Base-by-base conservation (phyloP, 495 filamentous ascomycete species). In the Hypomontagnella monticulosa region DNA sequence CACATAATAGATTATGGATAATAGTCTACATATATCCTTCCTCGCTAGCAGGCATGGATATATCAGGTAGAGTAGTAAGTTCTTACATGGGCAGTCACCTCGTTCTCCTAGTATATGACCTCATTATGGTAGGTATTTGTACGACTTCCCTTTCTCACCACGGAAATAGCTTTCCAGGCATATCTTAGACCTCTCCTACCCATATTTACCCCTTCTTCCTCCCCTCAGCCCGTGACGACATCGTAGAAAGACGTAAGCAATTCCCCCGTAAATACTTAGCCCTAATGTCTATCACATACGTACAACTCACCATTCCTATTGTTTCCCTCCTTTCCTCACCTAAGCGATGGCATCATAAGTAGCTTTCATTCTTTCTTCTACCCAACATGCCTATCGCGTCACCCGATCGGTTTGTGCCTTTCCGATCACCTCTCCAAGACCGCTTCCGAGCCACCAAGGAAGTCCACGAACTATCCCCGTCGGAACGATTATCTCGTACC, bases 361-460 rank as follows among this genome's bases (percentile, higher is more conserved):
- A 67, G 57, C 61, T 59, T 55, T 70, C 72, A 56, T 71, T 71
- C 66, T 65, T 66, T 63, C 38, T 72, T 60, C 66, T 57, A 66
- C 60, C 63, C 61, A 61, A 66, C 42, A 74, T 74, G 64, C 73
- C 71, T 71, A 61, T 66, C 63, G 50, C 68, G 58, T 71, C 62
- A 42, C 85, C 82, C 4, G 92, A 96, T 71, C 84, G 91, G 19
- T 96, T 92, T 71, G 87, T 93, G 19, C 84, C 90, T 23, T 71
- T 71, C 19, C 84, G 88, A 40, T 49, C 66, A 38, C 64, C 79
- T 6, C 74, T 80, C 20, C 70, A 75, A 8, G 84, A 89, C 20
- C 82, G 79, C 20, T 93, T 88, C 69, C 87, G 81, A 59, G 72
- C 89, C n/a, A 84, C 81, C 70, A 93, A 91, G 74, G 73, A 79